These are phyloP conservation scores for Trichaptum fuscoviolaceum DNA, from an alignment of 768 basidiomycete species.

Conservation along the genomic window DNA sequence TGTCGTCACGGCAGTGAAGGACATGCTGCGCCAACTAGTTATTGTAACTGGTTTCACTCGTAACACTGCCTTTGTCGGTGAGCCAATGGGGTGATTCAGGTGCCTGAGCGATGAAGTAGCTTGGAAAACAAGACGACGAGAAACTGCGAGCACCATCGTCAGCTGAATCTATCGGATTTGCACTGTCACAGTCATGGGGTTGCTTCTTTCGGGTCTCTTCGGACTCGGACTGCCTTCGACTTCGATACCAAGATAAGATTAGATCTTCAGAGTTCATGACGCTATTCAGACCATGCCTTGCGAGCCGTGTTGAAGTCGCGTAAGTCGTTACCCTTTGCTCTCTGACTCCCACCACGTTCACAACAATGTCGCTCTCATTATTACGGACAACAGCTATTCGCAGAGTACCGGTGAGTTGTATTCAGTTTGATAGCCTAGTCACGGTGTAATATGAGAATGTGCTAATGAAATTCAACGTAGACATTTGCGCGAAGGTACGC, in stretches of 20 bases:
- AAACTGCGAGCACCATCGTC: background rate
- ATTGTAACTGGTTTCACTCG: background rate
- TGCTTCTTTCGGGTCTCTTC: conserved; percentile 1
- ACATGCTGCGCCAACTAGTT: background rate
- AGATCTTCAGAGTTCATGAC: background rate
- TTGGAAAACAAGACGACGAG: background rate
- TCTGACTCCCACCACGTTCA: background rate
- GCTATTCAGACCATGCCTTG: background rate
- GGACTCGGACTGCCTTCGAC: background rate
- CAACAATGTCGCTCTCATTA: conserved; percentile 1
- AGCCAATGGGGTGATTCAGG: background rate
- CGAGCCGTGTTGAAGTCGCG: background rate
- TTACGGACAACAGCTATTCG: background rate
- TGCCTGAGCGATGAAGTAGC: background rate
- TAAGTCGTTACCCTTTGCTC: background rate
- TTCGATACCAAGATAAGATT: background rate
- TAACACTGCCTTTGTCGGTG: background rate
- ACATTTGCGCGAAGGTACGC: conserved; percentile 36
- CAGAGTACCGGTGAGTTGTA: background rate
- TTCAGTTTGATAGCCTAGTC: background rate
- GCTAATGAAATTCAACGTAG: background rate
- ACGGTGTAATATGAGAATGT: background rate
- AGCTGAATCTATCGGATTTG: background rate
- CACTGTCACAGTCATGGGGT: conserved; percentile 1
- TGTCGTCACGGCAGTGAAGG: background rate